These are phyloP conservation scores for Colletotrichum scovillei DNA, from an alignment of 2,329 filamentous ascomycete genomes.

Conservation along the genomic window DNA sequence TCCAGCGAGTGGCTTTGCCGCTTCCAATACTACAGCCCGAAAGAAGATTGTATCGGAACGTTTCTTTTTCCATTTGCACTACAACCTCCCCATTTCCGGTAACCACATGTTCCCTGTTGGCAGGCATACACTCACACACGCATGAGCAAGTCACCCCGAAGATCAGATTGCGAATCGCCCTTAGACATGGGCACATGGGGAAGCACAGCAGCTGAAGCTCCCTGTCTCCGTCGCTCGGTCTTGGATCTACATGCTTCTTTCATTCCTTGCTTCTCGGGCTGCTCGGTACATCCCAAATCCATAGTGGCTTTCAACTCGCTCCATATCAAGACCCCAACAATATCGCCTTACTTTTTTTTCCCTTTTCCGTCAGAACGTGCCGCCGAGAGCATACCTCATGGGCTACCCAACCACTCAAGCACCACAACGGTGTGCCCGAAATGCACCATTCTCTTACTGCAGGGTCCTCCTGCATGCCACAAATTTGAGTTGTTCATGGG, in stretches of 20 bases:
- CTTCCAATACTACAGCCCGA: neutral
- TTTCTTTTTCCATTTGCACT: neutral
- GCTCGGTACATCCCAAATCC: neutral
- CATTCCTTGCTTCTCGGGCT: neutral
- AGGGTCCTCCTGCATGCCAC: neutral
- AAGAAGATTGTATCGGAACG: neutral
- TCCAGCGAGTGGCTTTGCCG: neutral
- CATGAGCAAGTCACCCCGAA: neutral
- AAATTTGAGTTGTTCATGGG: neutral
- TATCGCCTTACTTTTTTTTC: slow-evolving; percentile 12
- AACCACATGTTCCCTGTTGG: neutral
- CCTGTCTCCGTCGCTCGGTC: neutral
- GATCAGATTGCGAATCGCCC: slow-evolving; percentile 4
- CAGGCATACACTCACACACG: neutral
- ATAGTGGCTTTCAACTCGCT: neutral
- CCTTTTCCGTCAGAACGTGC: neutral
- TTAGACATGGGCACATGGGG: too few species aligned
- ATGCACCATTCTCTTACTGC: neutral
- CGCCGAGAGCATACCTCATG: neutral
- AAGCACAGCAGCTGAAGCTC: neutral
- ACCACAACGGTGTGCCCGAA: neutral
- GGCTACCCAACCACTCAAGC: neutral
- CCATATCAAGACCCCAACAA: neutral
- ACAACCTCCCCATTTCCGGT: neutral
- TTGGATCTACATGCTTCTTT: too few species aligned